Evolutionary conservation across 2,329 filamentous ascomycete species (phyloP).

Genomic region (Alternaria sp.): DNA sequence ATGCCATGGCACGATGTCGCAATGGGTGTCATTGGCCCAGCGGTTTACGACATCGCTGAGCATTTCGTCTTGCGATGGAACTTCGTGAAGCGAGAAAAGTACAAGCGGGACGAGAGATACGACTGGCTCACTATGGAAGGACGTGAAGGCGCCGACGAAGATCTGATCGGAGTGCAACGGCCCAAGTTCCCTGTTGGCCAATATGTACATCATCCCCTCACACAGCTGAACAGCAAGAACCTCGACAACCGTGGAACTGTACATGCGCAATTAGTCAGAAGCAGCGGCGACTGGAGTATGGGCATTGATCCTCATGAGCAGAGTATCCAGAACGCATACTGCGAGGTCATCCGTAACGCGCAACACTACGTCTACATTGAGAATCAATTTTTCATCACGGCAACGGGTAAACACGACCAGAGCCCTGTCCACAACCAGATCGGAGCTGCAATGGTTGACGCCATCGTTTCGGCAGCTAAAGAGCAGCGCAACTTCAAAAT

Average conservation of each 20-base stretch:
- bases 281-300: slow-evolving; percentile 91
- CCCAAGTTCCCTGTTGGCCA: slow-evolving; percentile 89
- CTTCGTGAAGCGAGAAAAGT: slow-evolving; percentile 95
- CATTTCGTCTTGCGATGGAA: slow-evolving; percentile 97
- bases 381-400: slow-evolving; percentile 92
- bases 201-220: slow-evolving; percentile 81
- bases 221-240: slow-evolving; percentile 71
- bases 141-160: slow-evolving; percentile 77
- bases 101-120: slow-evolving; percentile 83
- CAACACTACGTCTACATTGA: slow-evolving; percentile 97
- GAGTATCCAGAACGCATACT: slow-evolving; percentile 87
- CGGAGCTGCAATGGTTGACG: slow-evolving; percentile 88
- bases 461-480: slow-evolving; percentile 79
- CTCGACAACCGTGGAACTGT: slow-evolving; percentile 70
- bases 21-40: slow-evolving; percentile 89
- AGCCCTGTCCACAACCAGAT: slow-evolving; percentile 86
- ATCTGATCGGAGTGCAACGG: slow-evolving; percentile 85
- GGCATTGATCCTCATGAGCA: slow-evolving; percentile 80
- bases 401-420: slow-evolving; percentile 82
- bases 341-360: slow-evolving; percentile 82
- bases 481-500: slow-evolving; percentile 88
- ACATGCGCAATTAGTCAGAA: slow-evolving; percentile 84
- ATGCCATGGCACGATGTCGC: slow-evolving; percentile 99
- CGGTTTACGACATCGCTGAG: slow-evolving; percentile 92
- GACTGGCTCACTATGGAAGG: slow-evolving; percentile 86